Evolutionary conservation across 768 basidiomycete genomes (phyloP).

Genomic region (Calvatia gigantea): DNA sequence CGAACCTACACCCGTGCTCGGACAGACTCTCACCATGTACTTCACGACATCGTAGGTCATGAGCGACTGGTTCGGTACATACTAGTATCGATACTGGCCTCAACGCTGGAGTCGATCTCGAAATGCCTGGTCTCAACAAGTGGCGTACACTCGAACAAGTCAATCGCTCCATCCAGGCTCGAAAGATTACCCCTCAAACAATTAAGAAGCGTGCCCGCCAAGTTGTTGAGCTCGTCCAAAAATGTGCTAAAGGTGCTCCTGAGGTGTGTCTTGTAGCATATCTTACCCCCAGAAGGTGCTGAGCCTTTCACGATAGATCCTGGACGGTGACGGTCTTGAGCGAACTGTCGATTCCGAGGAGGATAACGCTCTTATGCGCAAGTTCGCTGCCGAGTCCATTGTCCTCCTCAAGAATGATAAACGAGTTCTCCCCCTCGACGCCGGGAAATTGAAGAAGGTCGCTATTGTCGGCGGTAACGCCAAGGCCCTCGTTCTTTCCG

Average conservation of each 20-base stretch:
- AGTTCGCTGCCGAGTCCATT: slow-evolving; percentile 65
- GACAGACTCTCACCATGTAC: not conserved
- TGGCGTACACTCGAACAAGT: slow-evolving; percentile 72
- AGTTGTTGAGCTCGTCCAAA: slow-evolving; percentile 68
- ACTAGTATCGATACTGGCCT: slow-evolving; percentile 59
- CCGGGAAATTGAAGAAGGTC: slow-evolving; percentile 53
- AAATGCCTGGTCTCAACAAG: slow-evolving; percentile 76
- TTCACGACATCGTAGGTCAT: slow-evolving; percentile 42
- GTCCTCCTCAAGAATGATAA: slow-evolving; percentile 73
- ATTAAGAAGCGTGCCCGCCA: slow-evolving; percentile 64
- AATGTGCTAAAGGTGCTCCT: slow-evolving; percentile 61
- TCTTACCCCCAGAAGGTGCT: not conserved
- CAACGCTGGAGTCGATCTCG: slow-evolving; percentile 78
- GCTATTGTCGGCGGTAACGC: slow-evolving; percentile 76
- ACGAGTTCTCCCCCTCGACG: slow-evolving; percentile 49
- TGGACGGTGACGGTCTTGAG: slow-evolving; percentile 71
- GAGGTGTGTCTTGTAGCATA: slow-evolving; percentile 39
- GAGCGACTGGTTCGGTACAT: slow-evolving; percentile 83
- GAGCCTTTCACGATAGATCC: slow-evolving; percentile 34
- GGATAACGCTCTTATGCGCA: slow-evolving; percentile 60
- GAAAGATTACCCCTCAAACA: slow-evolving; percentile 63
- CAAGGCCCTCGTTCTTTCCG: slow-evolving; percentile 57
- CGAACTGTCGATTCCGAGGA: slow-evolving; percentile 57
- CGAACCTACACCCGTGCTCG: not conserved
- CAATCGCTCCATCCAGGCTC: slow-evolving; percentile 52